Conservation (phyloP, 2,329 filamentous ascomycete species). For the Emmonsiellopsis sp. region DNA sequence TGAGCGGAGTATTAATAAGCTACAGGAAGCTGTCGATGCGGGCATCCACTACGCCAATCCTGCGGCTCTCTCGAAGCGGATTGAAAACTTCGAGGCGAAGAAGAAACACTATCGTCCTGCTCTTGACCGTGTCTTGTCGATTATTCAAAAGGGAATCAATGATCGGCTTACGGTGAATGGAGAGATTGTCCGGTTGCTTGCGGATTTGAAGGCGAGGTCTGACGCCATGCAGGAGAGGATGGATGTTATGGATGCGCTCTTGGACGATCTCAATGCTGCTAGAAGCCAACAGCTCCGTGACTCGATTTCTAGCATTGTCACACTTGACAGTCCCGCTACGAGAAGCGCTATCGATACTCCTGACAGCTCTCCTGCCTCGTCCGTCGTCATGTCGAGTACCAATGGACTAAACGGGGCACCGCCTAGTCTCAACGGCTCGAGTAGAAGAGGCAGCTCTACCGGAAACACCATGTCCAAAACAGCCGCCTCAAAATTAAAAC, state of each 20-base stretch:
- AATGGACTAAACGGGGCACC: slow-evolving; percentile 41
- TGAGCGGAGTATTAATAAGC: slow-evolving; percentile 72
- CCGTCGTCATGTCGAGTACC: slow-evolving; percentile 48
- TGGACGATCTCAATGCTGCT: slow-evolving; percentile 60
- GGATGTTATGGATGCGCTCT: slow-evolving; percentile 60
- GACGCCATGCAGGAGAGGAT: slow-evolving; percentile 67
- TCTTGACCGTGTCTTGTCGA: slow-evolving; percentile 80
- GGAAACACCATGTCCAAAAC: slow-evolving; percentile 32
- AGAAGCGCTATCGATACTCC: slow-evolving; percentile 64
- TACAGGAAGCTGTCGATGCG: slow-evolving; percentile 69
- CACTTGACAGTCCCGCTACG: slow-evolving; percentile 64
- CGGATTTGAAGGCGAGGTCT: slow-evolving; percentile 79
- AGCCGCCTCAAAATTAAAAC: slow-evolving; percentile 31
- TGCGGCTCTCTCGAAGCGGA: slow-evolving; percentile 64
- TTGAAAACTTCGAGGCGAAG: slow-evolving; percentile 91
- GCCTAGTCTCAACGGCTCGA: slow-evolving; percentile 34
- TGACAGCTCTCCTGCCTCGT: slow-evolving; percentile 62
- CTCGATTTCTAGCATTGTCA: slow-evolving; percentile 86
- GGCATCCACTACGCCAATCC: slow-evolving; percentile 66
- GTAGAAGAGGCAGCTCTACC: slow-evolving; percentile 39
- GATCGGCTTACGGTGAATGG: slow-evolving; percentile 95
- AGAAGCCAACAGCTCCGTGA: slow-evolving; percentile 73
- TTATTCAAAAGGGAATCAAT: slow-evolving; percentile 92
- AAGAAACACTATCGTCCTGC: slow-evolving; percentile 89
- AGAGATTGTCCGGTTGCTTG: slow-evolving; percentile 78